Percentiles rank a stretch among this genome's conserved stretches.
Conservation (phyloP, 768 basidiomycete genomes). For the Pisolithus marmoratus region DNA sequence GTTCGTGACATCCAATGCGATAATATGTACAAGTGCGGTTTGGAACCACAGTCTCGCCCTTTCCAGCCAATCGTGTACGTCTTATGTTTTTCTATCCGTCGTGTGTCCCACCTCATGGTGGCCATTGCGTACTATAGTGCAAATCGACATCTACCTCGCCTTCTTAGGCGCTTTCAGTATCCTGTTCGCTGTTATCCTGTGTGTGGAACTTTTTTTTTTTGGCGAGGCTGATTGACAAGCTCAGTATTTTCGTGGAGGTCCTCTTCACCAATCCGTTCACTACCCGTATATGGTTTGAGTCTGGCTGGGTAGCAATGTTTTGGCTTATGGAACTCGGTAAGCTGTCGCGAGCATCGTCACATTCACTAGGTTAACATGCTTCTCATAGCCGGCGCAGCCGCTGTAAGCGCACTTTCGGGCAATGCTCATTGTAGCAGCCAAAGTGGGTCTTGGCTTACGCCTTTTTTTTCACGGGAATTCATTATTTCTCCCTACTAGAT, state of each 20-base stretch:
- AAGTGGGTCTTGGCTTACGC: constrained; percentile 15
- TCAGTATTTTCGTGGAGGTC: constrained; percentile 55
- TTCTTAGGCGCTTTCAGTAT: constrained; percentile 57
- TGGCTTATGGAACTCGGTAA: constrained; percentile 57
- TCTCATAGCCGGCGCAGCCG: constrained; percentile 44
- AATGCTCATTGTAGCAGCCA: constrained; percentile 28
- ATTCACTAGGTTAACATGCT: constrained; percentile 1
- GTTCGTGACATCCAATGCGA: constrained; percentile 60
- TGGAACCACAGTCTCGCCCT: constrained; percentile 59
- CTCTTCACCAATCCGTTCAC: constrained; percentile 44
- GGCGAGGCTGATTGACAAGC: background rate
- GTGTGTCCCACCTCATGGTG: too few relatives aligned
- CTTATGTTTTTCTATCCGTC: background rate
- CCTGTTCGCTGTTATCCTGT: constrained; percentile 55
- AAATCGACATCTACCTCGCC: constrained; percentile 55
- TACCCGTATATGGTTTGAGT: constrained; percentile 69
- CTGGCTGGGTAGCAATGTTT: constrained; percentile 52
- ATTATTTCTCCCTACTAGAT: constrained; percentile 2
- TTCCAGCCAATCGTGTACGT: constrained; percentile 36
- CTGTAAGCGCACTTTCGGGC: constrained; percentile 38
- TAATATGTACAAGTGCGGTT: constrained; percentile 58
- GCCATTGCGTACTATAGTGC: constrained; percentile 22
- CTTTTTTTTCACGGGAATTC: background rate
- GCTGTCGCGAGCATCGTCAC: constrained; percentile 12
- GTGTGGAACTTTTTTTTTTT: constrained; percentile 16